A percentile compares a stretch with the other conserved stretches of the same genome.
phyloP scores from a whole-genome alignment of 2,329 filamentous ascomycete genomes.

The Alternaria angustiovoidea region DNA sequence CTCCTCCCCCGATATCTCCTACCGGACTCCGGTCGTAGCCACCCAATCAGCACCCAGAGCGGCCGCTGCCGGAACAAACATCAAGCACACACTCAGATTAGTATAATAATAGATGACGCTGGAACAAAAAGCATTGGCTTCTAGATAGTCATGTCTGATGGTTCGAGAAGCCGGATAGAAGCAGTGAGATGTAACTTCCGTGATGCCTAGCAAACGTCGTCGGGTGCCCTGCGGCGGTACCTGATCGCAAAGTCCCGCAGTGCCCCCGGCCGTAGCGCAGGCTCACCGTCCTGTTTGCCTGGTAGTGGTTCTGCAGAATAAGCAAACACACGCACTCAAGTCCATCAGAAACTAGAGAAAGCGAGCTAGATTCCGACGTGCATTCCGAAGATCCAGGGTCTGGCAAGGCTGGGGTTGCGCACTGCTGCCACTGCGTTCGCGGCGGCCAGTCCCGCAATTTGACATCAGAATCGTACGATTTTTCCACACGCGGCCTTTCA shows the following conservation, averaged over 20 bases:
- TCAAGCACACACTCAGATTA: background rate
- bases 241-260: background rate
- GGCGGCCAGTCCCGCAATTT: slow-evolving; percentile 22
- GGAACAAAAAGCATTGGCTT: background rate
- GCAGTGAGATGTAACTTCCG: background rate
- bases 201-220: background rate
- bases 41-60: slow-evolving; percentile 21
- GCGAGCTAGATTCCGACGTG: slow-evolving; percentile 24
- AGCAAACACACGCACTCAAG: background rate
- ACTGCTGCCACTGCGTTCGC: slow-evolving; percentile 3
- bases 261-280: background rate
- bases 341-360: background rate
- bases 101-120: slow-evolving; percentile 12
- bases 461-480: slow-evolving; percentile 46
- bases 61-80: slow-evolving; percentile 11
- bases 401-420: background rate
- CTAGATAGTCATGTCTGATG: background rate
- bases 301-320: background rate
- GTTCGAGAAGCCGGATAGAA: background rate
- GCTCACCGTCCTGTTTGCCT: background rate
- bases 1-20: slow-evolving; percentile 30
- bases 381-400: slow-evolving; percentile 20
- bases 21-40: slow-evolving; percentile 31
- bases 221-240: background rate
- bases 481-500: slow-evolving; percentile 12